Base-by-base conservation (phyloP, 176 grass and related monocot genomes). In the Pontederia paniculata region DNA sequence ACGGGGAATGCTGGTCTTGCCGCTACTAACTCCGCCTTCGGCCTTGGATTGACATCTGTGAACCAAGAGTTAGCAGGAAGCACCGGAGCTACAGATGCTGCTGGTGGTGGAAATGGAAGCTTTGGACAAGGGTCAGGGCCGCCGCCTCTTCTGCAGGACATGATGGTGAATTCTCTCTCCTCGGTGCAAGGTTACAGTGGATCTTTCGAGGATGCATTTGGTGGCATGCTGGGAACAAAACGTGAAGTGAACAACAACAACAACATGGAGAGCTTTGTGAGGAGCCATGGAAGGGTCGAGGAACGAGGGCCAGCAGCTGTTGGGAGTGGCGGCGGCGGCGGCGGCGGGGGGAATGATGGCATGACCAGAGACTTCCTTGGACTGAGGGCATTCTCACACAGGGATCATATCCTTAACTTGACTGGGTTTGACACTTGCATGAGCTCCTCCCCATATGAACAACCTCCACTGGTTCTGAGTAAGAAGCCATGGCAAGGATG, bases 281-380 rank as follows among this genome's bases (percentile, higher is more conserved):
- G 54, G 23, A 48, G 70, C 52, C 72, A 76, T 51, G 84, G 79
- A 21, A 73, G 78, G 52, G 19, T 49, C 53, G 74, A 72, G 4
- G 73, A 78, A 48, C 46, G 62, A 15, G 46, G 63, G 5, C 25
- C 25, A 31, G 25, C 25, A 31, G 25, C 25, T 31, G 25, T 31
- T 31, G 25, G 3, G 3, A 5, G 25, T 5, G 25, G 25, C 25
- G 21, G 9, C 7, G 53, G 9, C 8, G 12, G 48, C 4, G 48
- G 12, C 48, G 12, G 48, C 6, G 53, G 21, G 4, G 20, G 20
- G 52, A 54, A 53, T 22, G 85, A 95, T 41, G 76, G 73, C 2
- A 66, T 86, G 67, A 96, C 90, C 7, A 76, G 90, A 62, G 90
- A 96, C 59, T 96, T 96, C 75, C 25, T 96, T 70, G 90, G 90